Evolutionary conservation across 495 filamentous ascomycete genomes (phyloP).

Genomic region (Trichoderma parareesei): DNA sequence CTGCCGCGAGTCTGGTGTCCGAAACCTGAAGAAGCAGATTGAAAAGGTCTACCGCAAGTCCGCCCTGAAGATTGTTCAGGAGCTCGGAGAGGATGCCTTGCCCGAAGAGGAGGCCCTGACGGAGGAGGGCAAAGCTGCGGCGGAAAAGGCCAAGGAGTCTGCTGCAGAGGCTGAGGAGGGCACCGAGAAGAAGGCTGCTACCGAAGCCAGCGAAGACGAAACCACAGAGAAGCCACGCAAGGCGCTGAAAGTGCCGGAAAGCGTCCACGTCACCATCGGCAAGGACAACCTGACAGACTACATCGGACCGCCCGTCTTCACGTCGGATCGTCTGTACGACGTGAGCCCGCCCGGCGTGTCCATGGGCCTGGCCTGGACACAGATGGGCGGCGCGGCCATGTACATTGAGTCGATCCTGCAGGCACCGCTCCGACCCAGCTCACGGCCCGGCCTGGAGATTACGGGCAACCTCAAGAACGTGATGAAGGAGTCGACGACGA

Average conservation of each 20-base stretch:
- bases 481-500: constrained; percentile 93
- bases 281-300: constrained; percentile 95
- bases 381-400: constrained; percentile 89
- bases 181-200: constrained; percentile 20
- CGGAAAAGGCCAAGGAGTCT: constrained; percentile 46
- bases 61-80: constrained; percentile 92
- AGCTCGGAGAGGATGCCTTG: constrained; percentile 79
- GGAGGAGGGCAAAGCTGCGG: constrained; percentile 76
- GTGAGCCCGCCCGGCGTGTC: constrained; percentile 91
- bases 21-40: constrained; percentile 98
- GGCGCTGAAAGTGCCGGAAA: constrained; percentile 77
- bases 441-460: constrained; percentile 70
- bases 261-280: constrained; percentile 77
- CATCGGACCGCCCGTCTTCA: constrained; percentile 93
- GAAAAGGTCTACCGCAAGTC: constrained; percentile 98
- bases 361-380: constrained; percentile 99
- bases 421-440: constrained; percentile 58
- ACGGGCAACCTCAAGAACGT: constrained; percentile 94
- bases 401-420: constrained; percentile 98
- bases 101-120: constrained; percentile 79
- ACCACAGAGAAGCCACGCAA: constrained; percentile 61
- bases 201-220: constrained; percentile 20
- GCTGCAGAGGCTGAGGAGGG: constrained; percentile 41
- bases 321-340: constrained; percentile 91
- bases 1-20: constrained; percentile 92